These are phyloP conservation scores for Candida ficus DNA, from an alignment of 805 yeast genomes.

Conservation along the genomic window DNA sequence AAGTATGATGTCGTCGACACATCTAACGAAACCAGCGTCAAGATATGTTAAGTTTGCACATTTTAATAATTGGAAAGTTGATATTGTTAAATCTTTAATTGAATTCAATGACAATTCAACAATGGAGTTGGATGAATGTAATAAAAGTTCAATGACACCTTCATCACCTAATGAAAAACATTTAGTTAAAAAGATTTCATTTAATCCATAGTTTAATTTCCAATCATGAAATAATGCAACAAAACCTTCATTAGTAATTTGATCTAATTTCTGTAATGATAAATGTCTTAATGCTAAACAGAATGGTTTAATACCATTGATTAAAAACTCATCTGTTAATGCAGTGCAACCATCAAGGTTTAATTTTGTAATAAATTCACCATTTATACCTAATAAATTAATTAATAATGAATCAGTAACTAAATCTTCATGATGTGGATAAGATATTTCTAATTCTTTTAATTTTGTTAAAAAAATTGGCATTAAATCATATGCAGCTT, in stretches of 20 bases:
- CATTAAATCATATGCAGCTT: slow-evolving; percentile 53
- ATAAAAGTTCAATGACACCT: slow-evolving; percentile 52
- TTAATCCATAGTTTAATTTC: slow-evolving; percentile 51
- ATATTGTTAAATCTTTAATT: slow-evolving; percentile 47
- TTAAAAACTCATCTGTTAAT: slow-evolving; percentile 58
- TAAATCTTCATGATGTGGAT: slow-evolving; percentile 61
- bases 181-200: slow-evolving; percentile 55
- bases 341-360: slow-evolving; percentile 68
- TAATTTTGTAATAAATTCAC: slow-evolving; percentile 53
- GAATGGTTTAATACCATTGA: slow-evolving; percentile 54
- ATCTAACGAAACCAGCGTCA: slow-evolving; percentile 77
- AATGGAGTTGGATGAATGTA: slow-evolving; percentile 60
- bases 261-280: slow-evolving; percentile 55
- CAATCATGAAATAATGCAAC: slow-evolving; percentile 53
- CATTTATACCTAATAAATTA: slow-evolving; percentile 54
- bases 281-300: slow-evolving; percentile 52
- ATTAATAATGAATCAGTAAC: slow-evolving; percentile 64
- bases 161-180: slow-evolving; percentile 62
- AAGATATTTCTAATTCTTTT: slow-evolving; percentile 57
- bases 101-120: slow-evolving; percentile 74
- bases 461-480: slow-evolving; percentile 58
- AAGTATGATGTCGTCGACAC: slow-evolving; percentile 66
- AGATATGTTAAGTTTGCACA: slow-evolving; percentile 59
- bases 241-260: slow-evolving; percentile 66
- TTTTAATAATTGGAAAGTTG: slow-evolving; percentile 44